Conservation (phyloP, 768 basidiomycete genomes). For the Trametes meyenii region DNA sequence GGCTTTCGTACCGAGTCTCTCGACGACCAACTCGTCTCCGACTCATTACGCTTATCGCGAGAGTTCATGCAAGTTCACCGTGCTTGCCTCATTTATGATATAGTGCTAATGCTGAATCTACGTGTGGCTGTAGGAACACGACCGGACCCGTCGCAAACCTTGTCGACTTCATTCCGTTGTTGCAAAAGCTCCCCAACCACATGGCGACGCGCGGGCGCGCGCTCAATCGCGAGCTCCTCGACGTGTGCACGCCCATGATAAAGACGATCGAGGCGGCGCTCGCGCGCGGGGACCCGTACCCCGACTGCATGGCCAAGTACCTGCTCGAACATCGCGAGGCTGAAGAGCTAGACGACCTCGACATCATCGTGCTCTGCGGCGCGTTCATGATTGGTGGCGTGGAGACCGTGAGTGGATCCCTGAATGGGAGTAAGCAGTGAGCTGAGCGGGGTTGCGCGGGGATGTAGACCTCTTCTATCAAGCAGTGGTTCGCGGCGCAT, state of each 20-base stretch:
- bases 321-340: constrained; percentile 33
- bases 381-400: constrained; percentile 51
- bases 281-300: constrained; percentile 41
- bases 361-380: constrained; percentile 44
- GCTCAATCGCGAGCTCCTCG: constrained; percentile 43
- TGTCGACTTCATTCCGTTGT: constrained; percentile 46
- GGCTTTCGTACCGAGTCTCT: constrained; percentile 45
- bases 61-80: neutral
- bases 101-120: neutral
- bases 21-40: constrained; percentile 40
- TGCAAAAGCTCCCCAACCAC: constrained; percentile 43
- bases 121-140: constrained; percentile 36
- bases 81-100: neutral
- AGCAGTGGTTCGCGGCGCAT: constrained; percentile 36
- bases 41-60: neutral
- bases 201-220: constrained; percentile 42
- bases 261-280: constrained; percentile 40
- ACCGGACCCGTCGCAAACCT: constrained; percentile 49
- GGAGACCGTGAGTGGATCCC: constrained; percentile 37
- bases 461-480: constrained; percentile 37
- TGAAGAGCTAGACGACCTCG: constrained; percentile 41
- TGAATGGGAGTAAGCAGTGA: neutral
- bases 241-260: constrained; percentile 44
- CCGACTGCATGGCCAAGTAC: constrained; percentile 48
- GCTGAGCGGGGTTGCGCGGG: neutral